phyloP scores from a whole-genome alignment of 2,329 filamentous ascomycete genomes.

The Blastomyces gilchristii region DNA sequence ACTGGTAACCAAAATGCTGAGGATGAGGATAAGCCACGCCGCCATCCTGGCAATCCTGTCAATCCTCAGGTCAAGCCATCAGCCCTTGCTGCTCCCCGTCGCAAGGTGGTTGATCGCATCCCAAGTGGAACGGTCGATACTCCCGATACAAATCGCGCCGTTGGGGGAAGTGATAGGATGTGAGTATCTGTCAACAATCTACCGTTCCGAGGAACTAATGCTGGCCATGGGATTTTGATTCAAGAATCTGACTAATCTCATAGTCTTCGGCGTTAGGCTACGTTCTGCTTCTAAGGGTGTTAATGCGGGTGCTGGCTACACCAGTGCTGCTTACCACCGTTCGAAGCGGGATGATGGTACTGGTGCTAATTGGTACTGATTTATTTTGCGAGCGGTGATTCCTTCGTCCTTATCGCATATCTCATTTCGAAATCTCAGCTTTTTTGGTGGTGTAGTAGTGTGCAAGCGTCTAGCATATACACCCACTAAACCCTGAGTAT shows the following conservation, averaged over 20 bases:
- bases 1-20: slow-evolving; percentile 58
- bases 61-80: slow-evolving; percentile 58
- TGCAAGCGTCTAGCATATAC: slow-evolving; percentile 5
- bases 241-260: slow-evolving; percentile 68
- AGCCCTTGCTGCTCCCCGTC: slow-evolving; percentile 64
- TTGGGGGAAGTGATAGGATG: slow-evolving; percentile 84
- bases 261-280: slow-evolving; percentile 79
- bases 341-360: slow-evolving; percentile 46
- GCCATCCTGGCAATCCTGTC: slow-evolving; percentile 50
- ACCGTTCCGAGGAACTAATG: slow-evolving; percentile 65
- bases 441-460: slow-evolving; percentile 7
- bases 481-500: slow-evolving; percentile 8
- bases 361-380: slow-evolving; percentile 39
- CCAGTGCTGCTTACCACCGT: slow-evolving; percentile 40
- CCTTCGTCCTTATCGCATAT: slow-evolving; percentile 11
- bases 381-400: slow-evolving; percentile 25
- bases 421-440: slow-evolving; percentile 10
- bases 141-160: slow-evolving; percentile 62
- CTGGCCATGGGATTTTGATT: slow-evolving; percentile 61
- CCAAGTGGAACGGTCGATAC: slow-evolving; percentile 48
- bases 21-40: slow-evolving; percentile 61
- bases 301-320: slow-evolving; percentile 37
- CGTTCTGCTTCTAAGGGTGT: slow-evolving; percentile 69
- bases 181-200: slow-evolving; percentile 64
- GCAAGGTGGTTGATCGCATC: slow-evolving; percentile 70